Evolutionary conservation across 805 yeast species (phyloP).

Genomic region (Blastobotrys muscicola): DNA sequence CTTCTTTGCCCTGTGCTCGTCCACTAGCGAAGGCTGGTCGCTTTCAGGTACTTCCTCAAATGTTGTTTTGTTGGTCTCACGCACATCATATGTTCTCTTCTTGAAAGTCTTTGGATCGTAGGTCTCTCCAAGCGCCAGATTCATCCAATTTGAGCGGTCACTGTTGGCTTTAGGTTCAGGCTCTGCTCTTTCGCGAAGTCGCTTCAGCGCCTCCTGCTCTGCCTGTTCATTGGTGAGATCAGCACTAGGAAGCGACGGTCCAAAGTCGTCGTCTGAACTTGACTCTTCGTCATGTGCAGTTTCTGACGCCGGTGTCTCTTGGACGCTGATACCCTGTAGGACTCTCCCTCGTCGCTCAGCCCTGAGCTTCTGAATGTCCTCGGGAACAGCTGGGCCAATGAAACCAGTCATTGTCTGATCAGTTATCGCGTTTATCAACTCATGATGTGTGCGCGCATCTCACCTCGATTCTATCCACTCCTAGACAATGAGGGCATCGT

Average conservation of each 20-base stretch:
- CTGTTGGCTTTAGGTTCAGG: background rate
- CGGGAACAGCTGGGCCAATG: conserved; percentile 17
- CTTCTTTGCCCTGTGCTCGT: conserved; percentile 7
- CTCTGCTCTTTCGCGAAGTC: conserved; percentile 7
- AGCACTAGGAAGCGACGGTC: conserved; percentile 12
- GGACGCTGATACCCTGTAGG: background rate
- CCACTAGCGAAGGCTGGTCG: conserved; percentile 9
- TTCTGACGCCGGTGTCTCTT: conserved; percentile 1
- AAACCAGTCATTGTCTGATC: background rate
- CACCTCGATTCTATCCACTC: too few relatives aligned
- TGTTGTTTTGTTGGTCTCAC: background rate
- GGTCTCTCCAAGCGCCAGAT: conserved; percentile 12
- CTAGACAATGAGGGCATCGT: background rate
- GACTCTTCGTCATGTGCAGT: conserved; percentile 1
- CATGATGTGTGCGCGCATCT: background rate
- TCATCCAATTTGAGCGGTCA: conserved; percentile 13
- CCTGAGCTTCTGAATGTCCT: conserved; percentile 9
- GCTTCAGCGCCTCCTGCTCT: conserved; percentile 11
- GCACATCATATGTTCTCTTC: background rate
- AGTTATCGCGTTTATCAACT: too few relatives aligned
- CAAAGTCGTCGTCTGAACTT: conserved; percentile 11
- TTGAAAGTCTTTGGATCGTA: background rate
- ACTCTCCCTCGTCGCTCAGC: conserved; percentile 3
- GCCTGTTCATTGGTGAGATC: conserved; percentile 6
- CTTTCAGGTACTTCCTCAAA: background rate